A percentile compares a stretch with the other conserved stretches of the same genome.
phyloP scores from a whole-genome alignment of 768 basidiomycete species.

The Auriscalpium microsporum region DNA sequence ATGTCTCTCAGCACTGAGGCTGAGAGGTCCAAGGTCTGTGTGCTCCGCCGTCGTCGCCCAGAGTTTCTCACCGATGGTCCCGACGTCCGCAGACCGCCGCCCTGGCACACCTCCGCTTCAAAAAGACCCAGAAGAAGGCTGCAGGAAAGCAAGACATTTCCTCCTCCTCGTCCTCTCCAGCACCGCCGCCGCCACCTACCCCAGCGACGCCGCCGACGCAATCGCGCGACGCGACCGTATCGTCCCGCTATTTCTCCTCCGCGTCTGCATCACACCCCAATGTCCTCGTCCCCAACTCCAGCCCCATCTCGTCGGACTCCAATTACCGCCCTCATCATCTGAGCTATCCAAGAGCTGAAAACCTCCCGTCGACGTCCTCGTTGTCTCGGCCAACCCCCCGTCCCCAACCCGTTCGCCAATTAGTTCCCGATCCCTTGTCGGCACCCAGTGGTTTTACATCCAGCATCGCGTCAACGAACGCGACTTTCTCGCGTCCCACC shows the following conservation, averaged over 20 bases:
- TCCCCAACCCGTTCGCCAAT: conserved; percentile 14
- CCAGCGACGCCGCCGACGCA: conserved; percentile 42
- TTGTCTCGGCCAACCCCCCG: conserved; percentile 30
- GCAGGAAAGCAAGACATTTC: conserved; percentile 22
- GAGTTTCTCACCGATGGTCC: neutral
- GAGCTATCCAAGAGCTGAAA: conserved; percentile 20
- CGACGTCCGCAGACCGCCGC: conserved; percentile 31
- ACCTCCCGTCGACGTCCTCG: conserved; percentile 3
- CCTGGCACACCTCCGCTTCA: conserved; percentile 39
- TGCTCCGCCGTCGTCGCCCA: too few species aligned
- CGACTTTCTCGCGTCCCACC: conserved; percentile 44
- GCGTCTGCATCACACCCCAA: conserved; percentile 41
- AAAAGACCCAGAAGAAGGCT: conserved; percentile 26
- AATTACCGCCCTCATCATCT: conserved; percentile 31
- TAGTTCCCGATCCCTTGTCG: conserved; percentile 43
- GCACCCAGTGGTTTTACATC: conserved; percentile 51
- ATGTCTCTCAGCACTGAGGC: neutral
- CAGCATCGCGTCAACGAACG: conserved; percentile 34
- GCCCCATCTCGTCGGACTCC: conserved; percentile 42
- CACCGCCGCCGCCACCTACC: conserved; percentile 16
- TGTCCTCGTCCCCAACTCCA: conserved; percentile 72
- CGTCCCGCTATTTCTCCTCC: conserved; percentile 51
- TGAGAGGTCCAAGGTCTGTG: too few species aligned
- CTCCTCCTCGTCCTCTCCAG: conserved; percentile 12
- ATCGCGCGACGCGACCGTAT: conserved; percentile 67